A percentile compares a stretch with the other conserved stretches of the same genome.
These are phyloP conservation scores for Talaromyces piceae DNA, from an alignment of 2,329 filamentous ascomycete species.

Conservation along the genomic window DNA sequence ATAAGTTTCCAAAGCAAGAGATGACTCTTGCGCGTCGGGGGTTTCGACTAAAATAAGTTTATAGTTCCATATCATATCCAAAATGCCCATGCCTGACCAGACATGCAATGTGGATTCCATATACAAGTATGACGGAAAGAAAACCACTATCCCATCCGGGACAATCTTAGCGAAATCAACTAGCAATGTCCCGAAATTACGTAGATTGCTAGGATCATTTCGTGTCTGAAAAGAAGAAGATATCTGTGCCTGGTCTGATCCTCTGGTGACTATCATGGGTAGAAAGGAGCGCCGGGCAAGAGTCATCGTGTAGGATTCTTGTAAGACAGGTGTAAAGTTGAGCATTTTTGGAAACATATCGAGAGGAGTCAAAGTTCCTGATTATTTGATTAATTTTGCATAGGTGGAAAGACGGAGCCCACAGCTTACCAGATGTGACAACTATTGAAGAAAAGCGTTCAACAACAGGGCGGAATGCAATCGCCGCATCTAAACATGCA, in stretches of 20 bases:
- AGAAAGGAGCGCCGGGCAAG: slow-evolving; percentile 89
- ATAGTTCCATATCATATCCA: slow-evolving; percentile 98
- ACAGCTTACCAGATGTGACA: slow-evolving; percentile 63
- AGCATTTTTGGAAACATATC: slow-evolving; percentile 99
- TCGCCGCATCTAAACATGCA: slow-evolving; percentile 91
- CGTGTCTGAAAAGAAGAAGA: slow-evolving; percentile 92
- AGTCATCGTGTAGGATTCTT: slow-evolving; percentile 97
- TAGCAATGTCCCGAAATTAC: slow-evolving; percentile 88
- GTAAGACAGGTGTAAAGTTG: slow-evolving; percentile 81
- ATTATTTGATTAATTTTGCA: neutral
- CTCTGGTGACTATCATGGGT: slow-evolving; percentile 93
- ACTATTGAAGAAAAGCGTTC: slow-evolving; percentile 97
- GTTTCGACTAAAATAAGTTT: slow-evolving; percentile 98
- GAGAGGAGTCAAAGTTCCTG: slow-evolving; percentile 84
- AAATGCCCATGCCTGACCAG: slow-evolving; percentile 98
- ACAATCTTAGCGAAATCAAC: slow-evolving; percentile 95
- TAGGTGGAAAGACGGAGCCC: neutral
- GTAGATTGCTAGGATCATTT: slow-evolving; percentile 92
- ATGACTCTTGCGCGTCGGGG: slow-evolving; percentile 93
- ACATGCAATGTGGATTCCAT: slow-evolving; percentile 99
- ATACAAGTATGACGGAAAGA: slow-evolving; percentile 97
- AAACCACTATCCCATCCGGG: slow-evolving; percentile 96
- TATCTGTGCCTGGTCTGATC: slow-evolving; percentile 86
- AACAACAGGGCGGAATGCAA: slow-evolving; percentile 95
- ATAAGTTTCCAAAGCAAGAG: slow-evolving; percentile 90